These are phyloP conservation scores for Tricholoma furcatifolium DNA, from an alignment of 768 basidiomycete genomes.

Conservation along the genomic window DNA sequence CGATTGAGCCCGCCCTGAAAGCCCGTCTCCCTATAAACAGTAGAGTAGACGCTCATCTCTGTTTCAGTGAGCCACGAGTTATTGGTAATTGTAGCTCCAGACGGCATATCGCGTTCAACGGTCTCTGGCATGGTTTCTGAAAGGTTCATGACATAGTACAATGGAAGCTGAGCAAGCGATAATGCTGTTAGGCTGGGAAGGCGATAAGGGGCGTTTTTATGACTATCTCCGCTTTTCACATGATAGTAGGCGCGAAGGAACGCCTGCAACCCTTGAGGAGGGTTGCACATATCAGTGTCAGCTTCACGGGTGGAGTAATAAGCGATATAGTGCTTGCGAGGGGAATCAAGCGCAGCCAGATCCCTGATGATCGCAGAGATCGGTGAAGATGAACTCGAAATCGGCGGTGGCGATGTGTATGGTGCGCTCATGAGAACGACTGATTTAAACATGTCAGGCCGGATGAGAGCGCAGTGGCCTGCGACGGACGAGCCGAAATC, in stretches of 20 bases:
- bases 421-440: conserved; percentile 63
- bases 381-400: not conserved
- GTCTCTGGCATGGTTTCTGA: conserved; percentile 52
- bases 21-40: conserved; percentile 49
- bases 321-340: conserved; percentile 55
- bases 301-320: conserved; percentile 50
- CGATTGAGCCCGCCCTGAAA: conserved; percentile 63
- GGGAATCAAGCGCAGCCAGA: conserved; percentile 43
- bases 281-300: conserved; percentile 41
- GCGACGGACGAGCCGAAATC: conserved; percentile 59
- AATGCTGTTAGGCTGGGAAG: conserved; percentile 31
- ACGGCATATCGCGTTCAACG: conserved; percentile 34
- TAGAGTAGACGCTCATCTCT: conserved; percentile 47
- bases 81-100: conserved; percentile 22
- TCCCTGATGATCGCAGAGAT: conserved; percentile 16
- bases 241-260: conserved; percentile 59
- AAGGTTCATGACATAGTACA: conserved; percentile 62
- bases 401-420: conserved; percentile 44
- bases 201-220: conserved; percentile 36
- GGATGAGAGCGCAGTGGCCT: conserved; percentile 49
- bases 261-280: conserved; percentile 41
- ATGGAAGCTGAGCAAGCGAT: conserved; percentile 44
- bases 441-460: conserved; percentile 54
- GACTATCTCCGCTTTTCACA: conserved; percentile 57
- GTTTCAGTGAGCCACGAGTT: conserved; percentile 48